phyloP scores from a whole-genome alignment of 192 early-diverging fungal genomes.

The Chytriomyces confervae region DNA sequence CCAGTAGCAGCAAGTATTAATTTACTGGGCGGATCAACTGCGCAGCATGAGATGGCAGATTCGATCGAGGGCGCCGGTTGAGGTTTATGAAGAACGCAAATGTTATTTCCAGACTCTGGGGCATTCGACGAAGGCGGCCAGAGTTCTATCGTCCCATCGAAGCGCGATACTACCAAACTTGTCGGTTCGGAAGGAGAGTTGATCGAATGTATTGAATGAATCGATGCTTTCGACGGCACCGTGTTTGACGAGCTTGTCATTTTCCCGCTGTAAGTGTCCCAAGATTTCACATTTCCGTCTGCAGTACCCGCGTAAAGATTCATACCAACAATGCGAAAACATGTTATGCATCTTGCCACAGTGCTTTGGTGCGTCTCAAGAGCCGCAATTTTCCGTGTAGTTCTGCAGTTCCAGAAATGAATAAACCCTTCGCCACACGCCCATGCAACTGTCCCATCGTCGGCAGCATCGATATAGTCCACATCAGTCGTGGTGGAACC shows the following conservation, averaged over 20 bases:
- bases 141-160: constrained; percentile 22
- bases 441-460: constrained; percentile 25
- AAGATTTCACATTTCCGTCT: constrained; percentile 17
- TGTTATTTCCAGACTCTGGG: no score
- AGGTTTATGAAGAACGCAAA: no score
- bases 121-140: neutral
- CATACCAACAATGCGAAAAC: neutral
- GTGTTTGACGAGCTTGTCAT: neutral
- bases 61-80: no score
- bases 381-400: neutral
- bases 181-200: neutral
- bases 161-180: constrained; percentile 10
- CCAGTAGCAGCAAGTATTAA: no score
- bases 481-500: constrained; percentile 4
- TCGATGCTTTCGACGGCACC: no score
- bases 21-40: no score
- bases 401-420: constrained; percentile 22
- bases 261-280: constrained; percentile 26
- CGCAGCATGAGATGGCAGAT: no score
- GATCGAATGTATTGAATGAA: no score
- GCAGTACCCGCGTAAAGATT: constrained; percentile 12
- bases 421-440: constrained; percentile 6
- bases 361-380: neutral
- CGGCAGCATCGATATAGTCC: neutral
- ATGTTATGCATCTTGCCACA: neutral